These are phyloP conservation scores for Pythium brassicae DNA, from an alignment of 352 stramenopile species.

Conservation along the genomic window DNA sequence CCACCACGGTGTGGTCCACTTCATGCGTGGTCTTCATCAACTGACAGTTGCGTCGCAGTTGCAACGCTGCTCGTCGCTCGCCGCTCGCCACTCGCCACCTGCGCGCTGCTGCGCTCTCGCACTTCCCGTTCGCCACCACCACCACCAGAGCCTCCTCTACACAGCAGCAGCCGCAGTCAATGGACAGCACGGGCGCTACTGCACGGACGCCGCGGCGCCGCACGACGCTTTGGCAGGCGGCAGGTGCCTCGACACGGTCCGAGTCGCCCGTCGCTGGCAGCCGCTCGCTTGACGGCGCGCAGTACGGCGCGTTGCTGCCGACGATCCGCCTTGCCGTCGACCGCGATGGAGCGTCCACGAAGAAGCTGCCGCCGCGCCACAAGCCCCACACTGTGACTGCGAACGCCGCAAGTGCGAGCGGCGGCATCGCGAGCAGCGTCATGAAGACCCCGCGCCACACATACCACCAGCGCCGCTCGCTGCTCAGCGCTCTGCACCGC, in stretches of 20 bases:
- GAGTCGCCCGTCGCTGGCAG: constrained; percentile 1
- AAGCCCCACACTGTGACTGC: background rate
- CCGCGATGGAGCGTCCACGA: background rate
- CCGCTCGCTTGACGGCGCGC: constrained; percentile 33
- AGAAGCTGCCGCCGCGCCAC: constrained; percentile 9
- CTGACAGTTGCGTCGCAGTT: background rate
- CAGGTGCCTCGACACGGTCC: constrained; percentile 3
- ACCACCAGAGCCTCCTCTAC: background rate
- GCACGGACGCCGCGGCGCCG: constrained; percentile 61
- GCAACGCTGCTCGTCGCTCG: background rate
- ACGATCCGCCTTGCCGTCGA: constrained; percentile 11
- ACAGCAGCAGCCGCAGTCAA: constrained; percentile 13
- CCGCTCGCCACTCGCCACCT: too few species aligned
- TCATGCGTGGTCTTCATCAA: background rate
- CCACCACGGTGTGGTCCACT: constrained; percentile 3
- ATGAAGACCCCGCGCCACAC: constrained; percentile 54
- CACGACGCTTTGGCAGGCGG: constrained; percentile 16
- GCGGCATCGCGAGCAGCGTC: background rate
- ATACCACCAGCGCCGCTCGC: constrained; percentile 32
- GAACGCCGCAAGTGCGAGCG: background rate
- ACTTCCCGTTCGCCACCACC: background rate
- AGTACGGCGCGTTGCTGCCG: constrained; percentile 14
- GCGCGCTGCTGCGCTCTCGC: too few species aligned
- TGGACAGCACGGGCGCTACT: constrained; percentile 81
- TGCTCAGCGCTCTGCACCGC: constrained; percentile 6